Evolutionary conservation across 2,329 filamentous ascomycete species (phyloP).

Genomic region (Mariannaea elegans): DNA sequence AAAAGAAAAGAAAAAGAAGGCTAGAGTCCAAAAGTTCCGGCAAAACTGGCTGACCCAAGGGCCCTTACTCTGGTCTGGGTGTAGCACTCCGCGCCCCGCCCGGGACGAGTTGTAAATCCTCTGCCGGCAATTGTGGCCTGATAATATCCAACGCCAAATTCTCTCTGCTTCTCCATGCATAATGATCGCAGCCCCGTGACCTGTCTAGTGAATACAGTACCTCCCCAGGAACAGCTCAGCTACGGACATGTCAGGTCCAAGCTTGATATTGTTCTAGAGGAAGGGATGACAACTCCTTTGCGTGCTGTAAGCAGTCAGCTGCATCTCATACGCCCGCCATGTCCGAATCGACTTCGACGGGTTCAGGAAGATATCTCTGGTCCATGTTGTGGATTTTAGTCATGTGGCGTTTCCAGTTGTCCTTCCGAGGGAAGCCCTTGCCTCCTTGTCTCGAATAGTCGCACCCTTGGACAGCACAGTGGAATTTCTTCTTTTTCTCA

Average conservation of each 20-base stretch:
- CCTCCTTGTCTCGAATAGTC: slow-evolving; percentile 65
- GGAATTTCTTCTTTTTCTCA: slow-evolving; percentile 66
- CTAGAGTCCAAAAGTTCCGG: slow-evolving; percentile 6
- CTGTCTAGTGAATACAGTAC: slow-evolving; percentile 18
- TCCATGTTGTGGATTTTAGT: slow-evolving; percentile 64
- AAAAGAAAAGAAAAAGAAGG: neutral
- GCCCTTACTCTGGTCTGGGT: neutral
- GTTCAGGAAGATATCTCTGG: slow-evolving; percentile 50
- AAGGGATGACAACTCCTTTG: neutral
- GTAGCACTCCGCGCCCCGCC: neutral
- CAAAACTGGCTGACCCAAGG: neutral
- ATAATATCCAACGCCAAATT: slow-evolving; percentile 16
- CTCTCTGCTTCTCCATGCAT: slow-evolving; percentile 18
- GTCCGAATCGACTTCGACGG: slow-evolving; percentile 51
- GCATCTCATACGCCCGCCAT: slow-evolving; percentile 36
- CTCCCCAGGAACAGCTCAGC: neutral
- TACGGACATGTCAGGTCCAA: neutral
- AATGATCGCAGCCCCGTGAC: slow-evolving; percentile 7
- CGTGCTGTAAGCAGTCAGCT: neutral
- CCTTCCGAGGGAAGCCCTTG: slow-evolving; percentile 68
- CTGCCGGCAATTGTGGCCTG: neutral
- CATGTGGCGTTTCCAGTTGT: slow-evolving; percentile 72
- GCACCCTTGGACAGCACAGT: slow-evolving; percentile 64
- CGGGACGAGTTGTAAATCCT: neutral
- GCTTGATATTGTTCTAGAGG: neutral